Conservation (phyloP, 345 rosid genomes). For the Aethionema arabicum region DNA sequence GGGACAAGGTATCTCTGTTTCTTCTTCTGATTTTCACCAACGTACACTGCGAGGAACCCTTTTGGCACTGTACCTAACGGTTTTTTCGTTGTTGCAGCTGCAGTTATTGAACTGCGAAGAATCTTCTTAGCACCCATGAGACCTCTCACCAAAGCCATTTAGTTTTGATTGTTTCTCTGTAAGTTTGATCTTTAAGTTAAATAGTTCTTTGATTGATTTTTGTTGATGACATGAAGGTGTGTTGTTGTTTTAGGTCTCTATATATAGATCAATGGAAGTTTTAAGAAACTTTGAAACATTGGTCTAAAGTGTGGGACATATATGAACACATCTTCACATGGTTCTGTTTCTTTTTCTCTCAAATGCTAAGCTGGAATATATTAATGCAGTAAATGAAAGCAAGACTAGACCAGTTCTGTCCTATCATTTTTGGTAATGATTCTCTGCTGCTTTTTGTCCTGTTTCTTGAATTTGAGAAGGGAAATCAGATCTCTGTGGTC, state of each 20-base stretch:
- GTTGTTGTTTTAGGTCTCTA: not conserved
- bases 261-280: slow-evolving; percentile 9
- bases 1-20: slow-evolving; percentile 44
- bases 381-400: no score
- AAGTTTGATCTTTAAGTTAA: not conserved
- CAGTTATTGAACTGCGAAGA: slow-evolving; percentile 2
- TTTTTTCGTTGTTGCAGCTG: not conserved
- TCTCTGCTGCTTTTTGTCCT: no score
- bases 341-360: not conserved
- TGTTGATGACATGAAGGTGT: not conserved
- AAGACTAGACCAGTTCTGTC: no score
- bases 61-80: slow-evolving; percentile 6
- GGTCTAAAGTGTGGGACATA: slow-evolving; percentile 5
- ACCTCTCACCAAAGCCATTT: slow-evolving; percentile 29
- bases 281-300: slow-evolving; percentile 3
- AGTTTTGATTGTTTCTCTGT: not conserved
- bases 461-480: no score
- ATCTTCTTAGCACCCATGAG: slow-evolving; percentile 22
- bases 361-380: no score
- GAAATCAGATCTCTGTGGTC: no score
- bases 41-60: slow-evolving; percentile 49
- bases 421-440: no score
- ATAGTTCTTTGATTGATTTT: not conserved
- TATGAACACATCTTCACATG: not conserved
- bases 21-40: slow-evolving; percentile 41